Base-by-base conservation (phyloP, 1,284 basidiomycete genomes). In the Papiliotrema flavescens region DNA sequence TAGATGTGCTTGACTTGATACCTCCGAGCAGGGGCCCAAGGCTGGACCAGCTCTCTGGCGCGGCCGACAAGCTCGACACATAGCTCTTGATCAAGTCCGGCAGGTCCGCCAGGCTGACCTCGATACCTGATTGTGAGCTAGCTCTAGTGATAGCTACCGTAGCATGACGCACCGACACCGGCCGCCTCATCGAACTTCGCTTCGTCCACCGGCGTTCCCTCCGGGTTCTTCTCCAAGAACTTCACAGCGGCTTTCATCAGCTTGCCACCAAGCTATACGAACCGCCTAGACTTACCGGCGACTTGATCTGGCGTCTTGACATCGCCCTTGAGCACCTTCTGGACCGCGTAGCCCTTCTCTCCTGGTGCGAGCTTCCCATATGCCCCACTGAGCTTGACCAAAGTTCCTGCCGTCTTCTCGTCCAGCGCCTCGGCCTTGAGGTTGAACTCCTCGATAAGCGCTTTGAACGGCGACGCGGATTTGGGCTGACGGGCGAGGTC, bases 271-370 rank as follows among this genome's bases (percentile, higher is more conserved):
- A 24, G 14, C 19, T n/a, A 26, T 3, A 15, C 39, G 3, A 19
- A 20, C 35, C 19, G 9, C 15, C 7, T 3, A 7, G 24, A 76
- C 84, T 62, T 66, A 91, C 91, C 92, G 53, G 84, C 82, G 36
- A 96, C 84, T 79, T 97, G 94, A 70, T 98, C 95, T 6, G 85
- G 82, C 39, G 83, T 84, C 78, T 87, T 89, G 57, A 98, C 74
- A 63, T 84, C 83, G 22, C 83, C 86, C 56, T 85, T 82, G 23
- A 86, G 70, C 63, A 97, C 86, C 57, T 82, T 84, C 32, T 79
- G 75, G 39, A 92, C 81, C 19, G 88, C 77, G 71, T 87, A 93
- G 51, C 78, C 80, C 64, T 84, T 82, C 71, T 85, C 83, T n/a
- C 77, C 77, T 37, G 81, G 77, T 65, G 80, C 59, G 81, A 80